phyloP scores from a whole-genome alignment of 768 basidiomycete species.

The Leccinum subtestaceum region DNA sequence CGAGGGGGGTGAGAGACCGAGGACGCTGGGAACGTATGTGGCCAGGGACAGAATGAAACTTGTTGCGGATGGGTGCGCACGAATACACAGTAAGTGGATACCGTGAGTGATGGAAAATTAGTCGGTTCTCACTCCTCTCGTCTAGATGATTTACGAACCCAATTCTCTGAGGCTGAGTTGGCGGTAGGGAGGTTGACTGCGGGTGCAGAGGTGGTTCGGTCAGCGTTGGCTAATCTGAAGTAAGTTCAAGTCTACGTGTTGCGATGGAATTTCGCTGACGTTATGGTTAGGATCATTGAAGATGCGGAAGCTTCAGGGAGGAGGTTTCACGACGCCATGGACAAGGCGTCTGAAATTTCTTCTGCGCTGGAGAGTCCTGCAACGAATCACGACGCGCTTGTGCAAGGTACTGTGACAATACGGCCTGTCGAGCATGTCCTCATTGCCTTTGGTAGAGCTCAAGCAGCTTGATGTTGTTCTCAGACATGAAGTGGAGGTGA shows the following conservation, averaged over 20 bases:
- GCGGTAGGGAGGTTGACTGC: constrained; percentile 51
- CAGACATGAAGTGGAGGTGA: constrained; percentile 57
- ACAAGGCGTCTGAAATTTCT: constrained; percentile 51
- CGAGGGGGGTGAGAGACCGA: constrained; percentile 62
- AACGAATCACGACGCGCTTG: constrained; percentile 45
- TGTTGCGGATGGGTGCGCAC: constrained; percentile 68
- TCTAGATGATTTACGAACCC: constrained; percentile 55
- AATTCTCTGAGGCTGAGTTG: constrained; percentile 54
- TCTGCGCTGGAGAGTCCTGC: constrained; percentile 54
- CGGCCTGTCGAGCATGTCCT: not conserved
- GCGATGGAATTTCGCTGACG: constrained; percentile 1
- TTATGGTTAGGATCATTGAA: constrained; percentile 46
- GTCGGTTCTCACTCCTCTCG: not conserved
- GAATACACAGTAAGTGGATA: constrained; percentile 58
- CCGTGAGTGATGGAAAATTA: not conserved
- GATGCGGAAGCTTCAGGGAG: constrained; percentile 55
- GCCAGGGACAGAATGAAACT: constrained; percentile 75
- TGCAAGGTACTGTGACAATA: constrained; percentile 44
- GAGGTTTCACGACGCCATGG: constrained; percentile 57
- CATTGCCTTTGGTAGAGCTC: constrained; percentile 46
- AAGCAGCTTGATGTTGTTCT: constrained; percentile 59
- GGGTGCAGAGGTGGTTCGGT: constrained; percentile 59
- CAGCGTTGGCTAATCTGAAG: constrained; percentile 45
- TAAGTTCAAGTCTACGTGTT: constrained; percentile 26
- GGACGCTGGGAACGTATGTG: constrained; percentile 80